Conservation (phyloP, 2,329 filamentous ascomycete species). For the Exophiala viscosa region DNA sequence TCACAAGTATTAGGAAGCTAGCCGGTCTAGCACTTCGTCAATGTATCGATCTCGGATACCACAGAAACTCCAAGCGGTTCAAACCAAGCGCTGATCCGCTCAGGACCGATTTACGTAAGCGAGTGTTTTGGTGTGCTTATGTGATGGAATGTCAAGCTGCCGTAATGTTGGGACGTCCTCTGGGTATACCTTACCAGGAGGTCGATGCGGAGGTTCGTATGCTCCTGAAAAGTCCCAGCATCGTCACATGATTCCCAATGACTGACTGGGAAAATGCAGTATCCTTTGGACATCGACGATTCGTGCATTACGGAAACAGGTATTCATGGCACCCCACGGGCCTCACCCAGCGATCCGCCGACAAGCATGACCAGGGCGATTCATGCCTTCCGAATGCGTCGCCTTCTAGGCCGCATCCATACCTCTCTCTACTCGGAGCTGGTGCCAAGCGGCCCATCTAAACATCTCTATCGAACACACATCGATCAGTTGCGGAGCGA, state of each 20-base stretch:
- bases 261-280: constrained; percentile 13
- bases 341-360: constrained; percentile 5
- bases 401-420: not conserved
- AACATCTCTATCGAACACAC: not conserved
- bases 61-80: constrained; percentile 23
- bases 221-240: not conserved
- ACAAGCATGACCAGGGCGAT: constrained; percentile 12
- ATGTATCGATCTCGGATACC: constrained; percentile 35
- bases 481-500: constrained; percentile 1
- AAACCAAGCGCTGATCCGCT: constrained; percentile 7
- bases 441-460: not conserved
- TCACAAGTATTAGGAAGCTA: constrained; percentile 27
- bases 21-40: constrained; percentile 34
- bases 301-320: constrained; percentile 28
- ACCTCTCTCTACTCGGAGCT: constrained; percentile 2
- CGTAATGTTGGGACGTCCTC: constrained; percentile 30
- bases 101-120: constrained; percentile 28
- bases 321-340: constrained; percentile 24
- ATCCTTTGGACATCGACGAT: constrained; percentile 34
- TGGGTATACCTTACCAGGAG: constrained; percentile 29
- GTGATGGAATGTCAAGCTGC: constrained; percentile 28
- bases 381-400: not conserved
- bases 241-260: not conserved
- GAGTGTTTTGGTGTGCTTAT: constrained; percentile 32
- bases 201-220: constrained; percentile 31